These are phyloP conservation scores for Telfairia occidentalis DNA, from an alignment of 331 rosid species.

Conservation along the genomic window DNA sequence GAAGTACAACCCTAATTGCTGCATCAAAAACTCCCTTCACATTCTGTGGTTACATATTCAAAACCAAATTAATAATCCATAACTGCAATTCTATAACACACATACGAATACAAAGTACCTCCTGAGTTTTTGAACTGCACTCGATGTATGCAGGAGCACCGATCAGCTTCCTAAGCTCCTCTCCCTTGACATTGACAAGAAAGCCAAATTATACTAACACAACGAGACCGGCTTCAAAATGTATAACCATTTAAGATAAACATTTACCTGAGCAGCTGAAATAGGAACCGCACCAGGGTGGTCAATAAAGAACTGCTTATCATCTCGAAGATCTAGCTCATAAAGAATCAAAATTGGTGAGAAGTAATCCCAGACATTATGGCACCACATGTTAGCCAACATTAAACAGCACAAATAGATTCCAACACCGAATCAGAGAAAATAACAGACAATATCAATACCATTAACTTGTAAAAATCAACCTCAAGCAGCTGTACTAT, in stretches of 20 bases:
- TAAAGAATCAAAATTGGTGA: slow-evolving; percentile 20
- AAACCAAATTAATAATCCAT: slow-evolving; percentile 11
- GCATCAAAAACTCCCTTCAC: slow-evolving; percentile 95
- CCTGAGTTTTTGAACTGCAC: slow-evolving; percentile 97
- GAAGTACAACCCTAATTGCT: slow-evolving; percentile 99
- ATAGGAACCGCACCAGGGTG: slow-evolving; percentile 98
- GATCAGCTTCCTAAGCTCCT: slow-evolving; percentile 94
- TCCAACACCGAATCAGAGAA: not conserved
- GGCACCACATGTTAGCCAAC: not conserved
- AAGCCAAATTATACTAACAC: slow-evolving; percentile 15
- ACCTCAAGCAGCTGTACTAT: not conserved
- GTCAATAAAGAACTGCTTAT: slow-evolving; percentile 81
- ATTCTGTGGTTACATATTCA: slow-evolving; percentile 42
- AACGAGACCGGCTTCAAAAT: not conserved
- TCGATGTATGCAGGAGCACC: slow-evolving; percentile 91
- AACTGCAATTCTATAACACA: not conserved
- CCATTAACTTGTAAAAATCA: not conserved
- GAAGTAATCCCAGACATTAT: not conserved
- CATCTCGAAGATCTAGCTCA: slow-evolving; percentile 89
- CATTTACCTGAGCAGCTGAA: slow-evolving; percentile 72
- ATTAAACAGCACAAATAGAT: not conserved
- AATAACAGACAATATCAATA: not conserved
- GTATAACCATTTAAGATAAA: not conserved
- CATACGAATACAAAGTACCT: slow-evolving; percentile 31
- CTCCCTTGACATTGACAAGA: slow-evolving; percentile 50